Evolutionary conservation across 768 basidiomycete species (phyloP).

Genomic region (Amanita exitialis): DNA sequence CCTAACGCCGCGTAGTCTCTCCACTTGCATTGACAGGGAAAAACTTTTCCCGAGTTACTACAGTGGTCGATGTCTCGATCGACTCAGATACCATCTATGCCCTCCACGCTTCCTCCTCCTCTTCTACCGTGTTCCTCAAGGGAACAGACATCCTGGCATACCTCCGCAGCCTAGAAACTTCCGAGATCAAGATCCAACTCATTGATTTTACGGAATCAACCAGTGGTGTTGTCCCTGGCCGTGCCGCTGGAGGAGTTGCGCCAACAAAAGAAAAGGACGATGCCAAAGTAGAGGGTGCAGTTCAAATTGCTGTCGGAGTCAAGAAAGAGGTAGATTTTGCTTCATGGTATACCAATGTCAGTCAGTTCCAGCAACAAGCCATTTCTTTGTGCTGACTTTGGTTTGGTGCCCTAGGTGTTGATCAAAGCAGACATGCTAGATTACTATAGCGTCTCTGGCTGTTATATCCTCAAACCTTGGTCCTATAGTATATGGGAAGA

Average conservation of each 20-base stretch:
- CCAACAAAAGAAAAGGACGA: slow-evolving; percentile 56
- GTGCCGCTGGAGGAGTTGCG: slow-evolving; percentile 14
- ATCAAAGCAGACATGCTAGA: slow-evolving; percentile 98
- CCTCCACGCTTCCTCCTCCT: slow-evolving; percentile 64
- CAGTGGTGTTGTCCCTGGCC: slow-evolving; percentile 20
- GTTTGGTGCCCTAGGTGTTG: slow-evolving; percentile 53
- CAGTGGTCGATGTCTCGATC: slow-evolving; percentile 74
- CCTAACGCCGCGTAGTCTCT: slow-evolving; percentile 49
- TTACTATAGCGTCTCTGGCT: slow-evolving; percentile 97
- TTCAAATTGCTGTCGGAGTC: slow-evolving; percentile 89
- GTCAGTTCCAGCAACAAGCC: slow-evolving; percentile 13
- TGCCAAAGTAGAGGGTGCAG: slow-evolving; percentile 77
- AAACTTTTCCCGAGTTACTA: slow-evolving; percentile 61
- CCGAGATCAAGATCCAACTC: slow-evolving; percentile 53
- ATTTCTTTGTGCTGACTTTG: slow-evolving; percentile 3
- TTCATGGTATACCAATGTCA: slow-evolving; percentile 86
- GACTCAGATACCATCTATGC: slow-evolving; percentile 55
- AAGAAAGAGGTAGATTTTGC: slow-evolving; percentile 96
- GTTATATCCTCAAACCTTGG: slow-evolving; percentile 98
- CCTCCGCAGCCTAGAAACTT: slow-evolving; percentile 61
- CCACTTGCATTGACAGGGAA: slow-evolving; percentile 59
- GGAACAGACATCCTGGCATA: slow-evolving; percentile 70
- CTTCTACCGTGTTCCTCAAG: slow-evolving; percentile 65
- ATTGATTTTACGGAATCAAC: slow-evolving; percentile 65
- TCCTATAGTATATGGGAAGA: slow-evolving; percentile 96